Conservation (phyloP, 805 yeast species). For the Ogataea paradorogensis region DNA sequence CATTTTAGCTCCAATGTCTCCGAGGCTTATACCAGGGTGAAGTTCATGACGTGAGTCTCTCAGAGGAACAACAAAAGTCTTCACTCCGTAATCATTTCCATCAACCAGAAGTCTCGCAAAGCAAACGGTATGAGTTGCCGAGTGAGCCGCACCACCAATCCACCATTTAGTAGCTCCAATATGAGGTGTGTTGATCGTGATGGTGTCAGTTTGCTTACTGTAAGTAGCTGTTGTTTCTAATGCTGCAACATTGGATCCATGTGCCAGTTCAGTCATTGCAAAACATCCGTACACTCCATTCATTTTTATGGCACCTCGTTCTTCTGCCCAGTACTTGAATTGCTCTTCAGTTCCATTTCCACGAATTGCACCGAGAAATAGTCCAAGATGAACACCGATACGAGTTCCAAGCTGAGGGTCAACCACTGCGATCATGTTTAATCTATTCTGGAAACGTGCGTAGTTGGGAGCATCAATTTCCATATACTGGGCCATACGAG, state of each 20-base stretch:
- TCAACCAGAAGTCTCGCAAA: conserved; percentile 81
- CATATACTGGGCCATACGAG: conserved; percentile 58
- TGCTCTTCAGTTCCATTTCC: conserved; percentile 90
- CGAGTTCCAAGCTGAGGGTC: conserved; percentile 85
- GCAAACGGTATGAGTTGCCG: conserved; percentile 83
- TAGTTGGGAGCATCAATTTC: conserved; percentile 40
- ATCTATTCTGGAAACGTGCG: conserved; percentile 53
- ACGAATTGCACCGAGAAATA: conserved; percentile 74
- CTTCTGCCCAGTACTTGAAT: conserved; percentile 75
- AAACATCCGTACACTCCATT: conserved; percentile 81
- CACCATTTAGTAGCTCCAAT: conserved; percentile 96
- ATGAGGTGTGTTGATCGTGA: conserved; percentile 81
- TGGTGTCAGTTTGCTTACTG: conserved; percentile 60
- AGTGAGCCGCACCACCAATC: conserved; percentile 98
- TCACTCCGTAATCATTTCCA: conserved; percentile 88
- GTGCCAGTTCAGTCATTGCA: conserved; percentile 91
- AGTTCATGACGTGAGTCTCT: conserved; percentile 72
- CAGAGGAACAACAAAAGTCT: conserved; percentile 87
- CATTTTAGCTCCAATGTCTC: conserved; percentile 94
- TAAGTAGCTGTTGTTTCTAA: conserved; percentile 89
- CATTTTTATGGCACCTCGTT: conserved; percentile 57
- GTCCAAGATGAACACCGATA: conserved; percentile 82
- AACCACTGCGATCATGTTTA: conserved; percentile 55
- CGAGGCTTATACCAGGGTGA: conserved; percentile 76
- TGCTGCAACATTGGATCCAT: conserved; percentile 92